Percentiles rank a stretch among this genome's conserved stretches.
Conservation (phyloP, 2,329 filamentous ascomycete genomes). For the Akanthomyces dipterigenus region DNA sequence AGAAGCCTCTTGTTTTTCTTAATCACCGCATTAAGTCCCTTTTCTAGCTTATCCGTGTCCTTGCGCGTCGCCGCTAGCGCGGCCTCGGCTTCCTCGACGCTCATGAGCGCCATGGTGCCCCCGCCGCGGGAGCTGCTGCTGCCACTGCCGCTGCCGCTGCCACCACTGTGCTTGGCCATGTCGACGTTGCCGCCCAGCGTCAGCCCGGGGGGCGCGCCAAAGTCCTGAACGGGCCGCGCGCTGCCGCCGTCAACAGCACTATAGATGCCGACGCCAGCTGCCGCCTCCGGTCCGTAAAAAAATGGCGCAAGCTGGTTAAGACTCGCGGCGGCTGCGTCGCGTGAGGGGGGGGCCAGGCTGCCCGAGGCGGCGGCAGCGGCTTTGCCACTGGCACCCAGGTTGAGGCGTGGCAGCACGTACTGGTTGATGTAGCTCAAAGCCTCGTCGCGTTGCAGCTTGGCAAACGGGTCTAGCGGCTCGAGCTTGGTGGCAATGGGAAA, state of each 20-base stretch:
- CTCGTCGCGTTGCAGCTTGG: constrained; percentile 60
- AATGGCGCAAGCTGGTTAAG: constrained; percentile 50
- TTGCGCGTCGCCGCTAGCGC: constrained; percentile 45
- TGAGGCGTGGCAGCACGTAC: constrained; percentile 55
- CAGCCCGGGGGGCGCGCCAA: constrained; percentile 20
- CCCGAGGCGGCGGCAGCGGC: constrained; percentile 26
- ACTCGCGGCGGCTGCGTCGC: constrained; percentile 42
- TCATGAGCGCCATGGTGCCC: constrained; percentile 49
- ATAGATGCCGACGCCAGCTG: constrained; percentile 38
- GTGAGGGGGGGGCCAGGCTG: constrained; percentile 27
- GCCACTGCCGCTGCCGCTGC: constrained; percentile 17
- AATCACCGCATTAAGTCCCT: constrained; percentile 51
- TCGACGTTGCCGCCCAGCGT: constrained; percentile 21
- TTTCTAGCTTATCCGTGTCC: constrained; percentile 57
- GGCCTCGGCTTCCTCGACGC: constrained; percentile 56
- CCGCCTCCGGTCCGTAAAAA: constrained; percentile 44
- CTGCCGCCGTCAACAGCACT: constrained; percentile 28
- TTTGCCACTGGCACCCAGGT: constrained; percentile 43
- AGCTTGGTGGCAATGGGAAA: constrained; percentile 45
- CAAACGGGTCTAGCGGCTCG: constrained; percentile 50
- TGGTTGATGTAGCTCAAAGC: constrained; percentile 64
- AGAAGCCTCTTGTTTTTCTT: constrained; percentile 53
- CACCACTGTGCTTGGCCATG: constrained; percentile 22
- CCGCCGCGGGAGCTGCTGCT: constrained; percentile 21
- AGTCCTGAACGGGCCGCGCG: constrained; percentile 26